Conservation (phyloP, 305 asterid species). For the Rubia peregrina region DNA sequence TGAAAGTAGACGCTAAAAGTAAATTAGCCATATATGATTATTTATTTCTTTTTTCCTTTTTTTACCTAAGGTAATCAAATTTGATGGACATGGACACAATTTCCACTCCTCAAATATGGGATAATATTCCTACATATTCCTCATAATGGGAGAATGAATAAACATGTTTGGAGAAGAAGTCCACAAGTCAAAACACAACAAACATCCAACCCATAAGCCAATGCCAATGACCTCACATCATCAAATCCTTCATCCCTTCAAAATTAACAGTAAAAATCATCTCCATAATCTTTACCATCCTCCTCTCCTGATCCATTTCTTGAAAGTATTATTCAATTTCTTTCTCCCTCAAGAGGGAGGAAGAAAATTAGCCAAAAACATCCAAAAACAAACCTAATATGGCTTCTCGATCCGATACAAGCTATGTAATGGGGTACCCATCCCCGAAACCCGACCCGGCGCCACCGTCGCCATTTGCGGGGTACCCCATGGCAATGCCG, state of each 20-base stretch:
- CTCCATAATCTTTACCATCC: neutral
- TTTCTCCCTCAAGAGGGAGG: neutral
- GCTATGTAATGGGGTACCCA: conserved; percentile 19
- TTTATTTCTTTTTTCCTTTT: neutral
- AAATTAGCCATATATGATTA: no score
- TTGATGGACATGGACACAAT: neutral
- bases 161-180: neutral
- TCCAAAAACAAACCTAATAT: neutral
- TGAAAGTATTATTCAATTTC: neutral
- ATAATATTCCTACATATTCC: neutral
- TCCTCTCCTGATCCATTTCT: neutral
- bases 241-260: neutral
- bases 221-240: neutral
- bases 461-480: conserved; percentile 1
- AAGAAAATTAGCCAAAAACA: neutral
- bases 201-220: neutral
- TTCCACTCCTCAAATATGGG: neutral
- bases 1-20: no score
- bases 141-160: neutral
- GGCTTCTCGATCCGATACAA: conserved; percentile 9
- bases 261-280: neutral
- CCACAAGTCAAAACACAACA: neutral
- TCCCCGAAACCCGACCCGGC: conserved; percentile 4
- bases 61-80: neutral
- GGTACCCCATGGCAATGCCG: neutral